Base-by-base conservation (phyloP, 148 eudicot genomes). In the Silene conica region DNA sequence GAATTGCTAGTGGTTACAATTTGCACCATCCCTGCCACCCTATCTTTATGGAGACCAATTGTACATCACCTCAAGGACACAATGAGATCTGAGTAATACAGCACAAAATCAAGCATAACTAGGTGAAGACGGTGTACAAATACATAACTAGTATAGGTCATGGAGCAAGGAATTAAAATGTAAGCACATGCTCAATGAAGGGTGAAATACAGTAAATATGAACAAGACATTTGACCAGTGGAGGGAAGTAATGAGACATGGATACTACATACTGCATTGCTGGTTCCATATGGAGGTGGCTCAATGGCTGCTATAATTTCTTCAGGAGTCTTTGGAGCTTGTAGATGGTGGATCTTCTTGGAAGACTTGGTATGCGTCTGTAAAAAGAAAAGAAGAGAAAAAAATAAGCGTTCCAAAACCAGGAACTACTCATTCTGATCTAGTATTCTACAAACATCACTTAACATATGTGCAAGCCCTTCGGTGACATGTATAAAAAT, bases 251-350 rank as follows among this genome's bases (percentile, higher is more conserved):
- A 69, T 31, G 60, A 41, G 54, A 60, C n/a, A 56, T 64, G 68
- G 22, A 43, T 70, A 22, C 66, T 71, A 72, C 95, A 82, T 85
- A 95, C 98, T 77, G 87, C 97, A 78, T 83, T 73, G 85, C 76
- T 79, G 73, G 98, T 95, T 78, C 92, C 97, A 82, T 71, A 95
- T 41, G 90, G 85, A 83, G 86, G 96, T 43, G 96, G 89, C 75
- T 95, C 93, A 61, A 84, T 63, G 50, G 79, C 87, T 77, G 87
- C 78, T 76, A 74, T 67, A 85, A 79, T 71, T 63, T 69, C 80
- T 71, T 88, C 89, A 61, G 72, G 62, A 71, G 73, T 70, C 16
- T 55, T 80, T 69, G 60, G 57, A 31, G 77, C 74, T 66, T 75
- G 80, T 67, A 69, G 76, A 69, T 79, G 78, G 69, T 78, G 78